Evolutionary conservation across 1,284 basidiomycete genomes (phyloP).

Genomic region (Ceratobasidium sp.): DNA sequence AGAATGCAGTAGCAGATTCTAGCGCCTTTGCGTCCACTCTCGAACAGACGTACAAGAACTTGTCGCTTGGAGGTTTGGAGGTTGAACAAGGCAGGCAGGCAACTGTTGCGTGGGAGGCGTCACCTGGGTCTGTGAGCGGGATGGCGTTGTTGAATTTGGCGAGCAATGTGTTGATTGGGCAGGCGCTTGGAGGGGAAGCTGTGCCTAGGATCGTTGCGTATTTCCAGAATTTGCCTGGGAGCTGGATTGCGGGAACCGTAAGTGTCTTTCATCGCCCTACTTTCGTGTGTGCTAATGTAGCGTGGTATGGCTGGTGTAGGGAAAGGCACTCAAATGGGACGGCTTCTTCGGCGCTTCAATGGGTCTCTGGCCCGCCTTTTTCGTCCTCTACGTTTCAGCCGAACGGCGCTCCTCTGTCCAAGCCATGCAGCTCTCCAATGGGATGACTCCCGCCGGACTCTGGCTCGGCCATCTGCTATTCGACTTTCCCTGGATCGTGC

Average conservation of each 20-base stretch:
- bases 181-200: conserved; percentile 55
- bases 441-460: conserved; percentile 74
- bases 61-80: conserved; percentile 71
- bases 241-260: conserved; percentile 16
- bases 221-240: conserved; percentile 33
- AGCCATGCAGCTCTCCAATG: conserved; percentile 83
- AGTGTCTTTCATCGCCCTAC: not conserved
- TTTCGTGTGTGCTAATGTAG: not conserved
- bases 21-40: conserved; percentile 67
- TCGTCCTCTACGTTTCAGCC: conserved; percentile 75
- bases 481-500: conserved; percentile 69
- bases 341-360: conserved; percentile 74
- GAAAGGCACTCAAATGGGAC: conserved; percentile 45
- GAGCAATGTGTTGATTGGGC: conserved; percentile 72
- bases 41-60: conserved; percentile 60
- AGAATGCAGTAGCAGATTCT: conserved; percentile 52
- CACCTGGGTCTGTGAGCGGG: conserved; percentile 64
- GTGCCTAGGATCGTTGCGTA: conserved; percentile 24
- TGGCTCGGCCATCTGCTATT: conserved; percentile 84
- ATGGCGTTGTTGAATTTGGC: conserved; percentile 72
- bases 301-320: not conserved
- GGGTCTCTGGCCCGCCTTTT: conserved; percentile 83
- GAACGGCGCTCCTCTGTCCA: conserved; percentile 75
- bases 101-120: conserved; percentile 72
- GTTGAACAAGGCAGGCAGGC: conserved; percentile 61